Evolutionary conservation across 2,329 filamentous ascomycete genomes (phyloP).

Genomic region (Pseudogymnoascus sp.): DNA sequence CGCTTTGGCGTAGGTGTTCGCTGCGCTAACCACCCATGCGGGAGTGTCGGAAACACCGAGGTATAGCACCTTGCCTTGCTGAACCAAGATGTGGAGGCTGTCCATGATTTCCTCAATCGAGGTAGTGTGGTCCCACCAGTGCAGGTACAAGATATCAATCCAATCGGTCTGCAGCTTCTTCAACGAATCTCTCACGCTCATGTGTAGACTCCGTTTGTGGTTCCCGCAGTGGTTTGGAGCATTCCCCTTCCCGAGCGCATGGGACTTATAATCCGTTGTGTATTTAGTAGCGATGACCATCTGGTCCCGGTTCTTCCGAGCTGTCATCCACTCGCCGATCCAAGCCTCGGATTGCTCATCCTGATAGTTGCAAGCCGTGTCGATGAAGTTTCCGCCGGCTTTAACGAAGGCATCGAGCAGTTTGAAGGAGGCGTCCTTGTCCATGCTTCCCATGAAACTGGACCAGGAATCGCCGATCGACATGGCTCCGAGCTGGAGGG

Average conservation of each 20-base stretch:
- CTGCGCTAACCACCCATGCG: slow-evolving; percentile 61
- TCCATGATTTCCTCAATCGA: slow-evolving; percentile 62
- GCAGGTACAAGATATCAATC: slow-evolving; percentile 49
- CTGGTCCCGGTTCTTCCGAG: slow-evolving; percentile 55
- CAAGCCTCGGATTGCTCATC: slow-evolving; percentile 53
- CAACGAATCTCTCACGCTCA: slow-evolving; percentile 47
- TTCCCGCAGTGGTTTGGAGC: slow-evolving; percentile 51
- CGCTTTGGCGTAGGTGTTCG: slow-evolving; percentile 60
- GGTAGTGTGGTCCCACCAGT: slow-evolving; percentile 45
- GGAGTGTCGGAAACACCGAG: slow-evolving; percentile 61
- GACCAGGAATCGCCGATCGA: slow-evolving; percentile 52
- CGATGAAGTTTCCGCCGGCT: slow-evolving; percentile 60
- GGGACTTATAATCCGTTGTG: slow-evolving; percentile 47
- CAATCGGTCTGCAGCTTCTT: slow-evolving; percentile 59
- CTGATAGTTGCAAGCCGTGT: slow-evolving; percentile 54
- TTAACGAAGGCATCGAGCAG: slow-evolving; percentile 50
- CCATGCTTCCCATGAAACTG: slow-evolving; percentile 42
- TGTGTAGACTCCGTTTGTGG: slow-evolving; percentile 51
- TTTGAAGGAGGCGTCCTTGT: slow-evolving; percentile 46
- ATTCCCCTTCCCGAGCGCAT: slow-evolving; percentile 34
- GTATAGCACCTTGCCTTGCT: slow-evolving; percentile 56
- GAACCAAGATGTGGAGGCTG: slow-evolving; percentile 52
- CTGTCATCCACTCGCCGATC: slow-evolving; percentile 64
- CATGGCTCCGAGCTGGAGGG: slow-evolving; percentile 57
- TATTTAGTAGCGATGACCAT: slow-evolving; percentile 68